Evolutionary conservation across 139 green algal species (phyloP), one percentile per base, ranked within the genome.

Genomic region (Coelastrella sp.): DNA sequence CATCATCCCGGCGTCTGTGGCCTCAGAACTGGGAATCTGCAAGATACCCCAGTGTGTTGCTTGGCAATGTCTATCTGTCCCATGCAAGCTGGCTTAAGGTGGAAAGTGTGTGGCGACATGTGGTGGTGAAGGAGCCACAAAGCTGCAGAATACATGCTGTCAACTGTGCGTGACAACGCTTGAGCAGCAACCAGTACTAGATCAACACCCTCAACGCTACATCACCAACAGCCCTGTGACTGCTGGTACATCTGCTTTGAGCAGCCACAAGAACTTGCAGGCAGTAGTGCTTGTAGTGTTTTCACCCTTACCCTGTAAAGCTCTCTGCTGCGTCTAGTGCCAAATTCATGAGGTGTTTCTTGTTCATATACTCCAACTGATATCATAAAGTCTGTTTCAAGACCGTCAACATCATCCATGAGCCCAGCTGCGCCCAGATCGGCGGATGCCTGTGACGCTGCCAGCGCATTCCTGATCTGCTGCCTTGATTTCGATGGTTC

Each of bases 1-100:
- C 78, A 84, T 73, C 76, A 84, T 76, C 27, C 78, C 78, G 27
- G 37, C 59, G 43, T 84, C 59, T 9, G 60, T 84, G 11, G 78
- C 40, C 3, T 84, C 77, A 34, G 25, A 30, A 38, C 37, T 77
- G 41, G 41, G 41, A 11, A 60, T 38, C 71, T 79, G 43, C 71
- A 79, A 19, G 71, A 25, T 25, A 38, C 3, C 8, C 53, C 11
- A 13, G 11, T 23, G 45, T 13, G 45, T 9, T 57, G 45, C 11
- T 57, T 9, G 11, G 45, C 15, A 57, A 57, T 57, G 45, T 23
- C 15, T 13, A 23, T 57, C 15, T 23, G 45, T 13, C 45, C 15
- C 45, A 57, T 57, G 11, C 45, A 57, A 23, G 11, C 11, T 13
- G 15, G 45, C 11, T 57, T 57, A 13, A 57, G 45, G 15, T 57